Evolutionary conservation across 1,284 basidiomycete species (phyloP), one percentile per base, ranked within the genome.

Genomic region (Austroboletus niveus): DNA sequence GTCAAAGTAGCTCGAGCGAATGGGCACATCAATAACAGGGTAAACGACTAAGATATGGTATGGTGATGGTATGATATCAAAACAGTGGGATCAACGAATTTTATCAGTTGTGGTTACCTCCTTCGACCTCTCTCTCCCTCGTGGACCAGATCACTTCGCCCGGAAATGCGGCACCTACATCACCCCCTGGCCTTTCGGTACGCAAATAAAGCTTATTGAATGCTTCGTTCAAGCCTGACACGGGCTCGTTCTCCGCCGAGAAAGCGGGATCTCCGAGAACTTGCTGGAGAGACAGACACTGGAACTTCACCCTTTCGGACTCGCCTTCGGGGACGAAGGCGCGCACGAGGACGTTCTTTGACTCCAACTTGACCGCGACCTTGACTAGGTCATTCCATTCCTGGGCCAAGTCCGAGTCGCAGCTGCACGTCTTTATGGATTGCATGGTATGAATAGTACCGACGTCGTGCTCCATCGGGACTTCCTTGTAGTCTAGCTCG

Each of bases 331-430:
- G 63, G 12, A 65, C 54, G 38, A 69, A 56, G n/a, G 67, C 62
- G 44, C 65, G 65, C 15, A 69, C 49, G 31, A 68, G 61, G n/a
- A 69, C 27, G 14, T 51, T 55, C 22, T 52, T 60, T 14, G 54
- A 50, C 12, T 53, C 30, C 43, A 64, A 56, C 36, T 54, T 65
- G 32, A 58, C 59, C 30, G 62, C 65, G 9, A 68, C 52, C n/a
- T 69, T 61, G 39, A 69, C 24, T 64, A 68, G 57, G 20, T 60
- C 45, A 7, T 51, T 27, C 64, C 62, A 65, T 34, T 65, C 68
- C 49, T 60, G 54, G 24, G 48, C 34, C 41, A 68, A 41, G 27
- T 50, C 29, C 11, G 11, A 22, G 35, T 69, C 58, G 36, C 67
- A 67, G 15, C 48, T 31, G 42, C 67, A 69, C 3, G 62, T 51